Evolutionary conservation across 768 basidiomycete species (phyloP).

Genomic region (Naganishia kalamii): DNA sequence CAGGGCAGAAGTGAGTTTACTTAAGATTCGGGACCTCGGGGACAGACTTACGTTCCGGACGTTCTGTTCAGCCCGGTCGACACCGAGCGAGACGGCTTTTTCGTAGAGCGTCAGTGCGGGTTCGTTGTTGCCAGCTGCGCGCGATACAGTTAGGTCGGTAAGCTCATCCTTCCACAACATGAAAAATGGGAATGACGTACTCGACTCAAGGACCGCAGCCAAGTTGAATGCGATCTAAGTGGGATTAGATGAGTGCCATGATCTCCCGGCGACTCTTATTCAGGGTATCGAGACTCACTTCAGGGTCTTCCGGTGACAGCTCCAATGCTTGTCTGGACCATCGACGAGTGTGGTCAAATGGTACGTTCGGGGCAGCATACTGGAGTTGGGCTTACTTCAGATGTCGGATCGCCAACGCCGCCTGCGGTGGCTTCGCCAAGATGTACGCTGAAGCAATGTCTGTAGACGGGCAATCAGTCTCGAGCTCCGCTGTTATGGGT

Average conservation of each 20-base stretch:
- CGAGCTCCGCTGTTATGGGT: neutral
- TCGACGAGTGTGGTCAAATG: neutral
- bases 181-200: slow-evolving; percentile 24
- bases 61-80: slow-evolving; percentile 46
- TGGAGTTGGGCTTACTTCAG: slow-evolving; percentile 34
- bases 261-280: too few species aligned
- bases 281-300: slow-evolving; percentile 34
- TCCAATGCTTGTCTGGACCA: slow-evolving; percentile 35
- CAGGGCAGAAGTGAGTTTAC: neutral
- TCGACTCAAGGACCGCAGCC: slow-evolving; percentile 43
- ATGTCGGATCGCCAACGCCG: slow-evolving; percentile 47
- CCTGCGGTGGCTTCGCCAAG: slow-evolving; percentile 44
- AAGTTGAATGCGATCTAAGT: slow-evolving; percentile 46
- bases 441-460: slow-evolving; percentile 48
- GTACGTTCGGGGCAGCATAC: neutral
- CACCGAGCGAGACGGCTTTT: slow-evolving; percentile 42
- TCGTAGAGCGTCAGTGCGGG: slow-evolving; percentile 45
- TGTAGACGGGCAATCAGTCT: slow-evolving; percentile 2
- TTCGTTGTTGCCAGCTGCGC: slow-evolving; percentile 42
- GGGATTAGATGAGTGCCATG: too few species aligned
- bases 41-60: slow-evolving; percentile 42
- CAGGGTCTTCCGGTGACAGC: slow-evolving; percentile 42
- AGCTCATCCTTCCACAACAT: neutral
- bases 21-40: too few species aligned
- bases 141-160: neutral